Evolutionary conservation across 2,329 filamentous ascomycete genomes (phyloP).

Genomic region (Epichloe typhina): DNA sequence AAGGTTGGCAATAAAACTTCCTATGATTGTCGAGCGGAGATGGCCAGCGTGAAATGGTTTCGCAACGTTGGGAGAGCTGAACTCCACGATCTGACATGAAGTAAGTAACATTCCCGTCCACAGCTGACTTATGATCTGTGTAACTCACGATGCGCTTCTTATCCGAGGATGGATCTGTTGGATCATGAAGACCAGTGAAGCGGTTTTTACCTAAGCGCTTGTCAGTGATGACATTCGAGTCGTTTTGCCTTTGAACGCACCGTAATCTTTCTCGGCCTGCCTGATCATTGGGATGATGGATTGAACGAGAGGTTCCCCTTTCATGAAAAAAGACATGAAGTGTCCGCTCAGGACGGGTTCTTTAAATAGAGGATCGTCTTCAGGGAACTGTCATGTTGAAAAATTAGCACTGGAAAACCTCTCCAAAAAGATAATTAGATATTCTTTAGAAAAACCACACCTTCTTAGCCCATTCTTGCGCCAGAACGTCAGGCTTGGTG

Average conservation of each 20-base stretch:
- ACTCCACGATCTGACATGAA: slow-evolving; percentile 49
- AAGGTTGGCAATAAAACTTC: slow-evolving; percentile 61
- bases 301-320: slow-evolving; percentile 47
- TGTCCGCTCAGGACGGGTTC: slow-evolving; percentile 54
- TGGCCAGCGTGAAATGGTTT: slow-evolving; percentile 76
- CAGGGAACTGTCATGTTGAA: slow-evolving; percentile 44
- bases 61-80: slow-evolving; percentile 76
- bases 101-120: background rate
- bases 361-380: slow-evolving; percentile 59
- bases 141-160: slow-evolving; percentile 40
- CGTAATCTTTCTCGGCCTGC: slow-evolving; percentile 40
- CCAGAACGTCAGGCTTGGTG: slow-evolving; percentile 49
- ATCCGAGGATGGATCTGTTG: slow-evolving; percentile 43
- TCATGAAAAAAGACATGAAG: slow-evolving; percentile 73
- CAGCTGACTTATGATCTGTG: too few species aligned
- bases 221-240: background rate
- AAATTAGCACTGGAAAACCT: background rate
- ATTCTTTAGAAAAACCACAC: slow-evolving; percentile 22
- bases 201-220: slow-evolving; percentile 43
- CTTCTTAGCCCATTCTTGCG: slow-evolving; percentile 47
- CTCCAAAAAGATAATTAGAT: background rate
- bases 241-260: slow-evolving; percentile 7
- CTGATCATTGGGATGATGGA: slow-evolving; percentile 59
- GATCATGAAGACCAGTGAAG: slow-evolving; percentile 46
- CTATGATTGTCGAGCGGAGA: slow-evolving; percentile 66